Percentiles rank a stretch among this genome's conserved stretches.
Evolutionary conservation across 345 rosid species (phyloP).

Genomic region (Erucastrum elatum): DNA sequence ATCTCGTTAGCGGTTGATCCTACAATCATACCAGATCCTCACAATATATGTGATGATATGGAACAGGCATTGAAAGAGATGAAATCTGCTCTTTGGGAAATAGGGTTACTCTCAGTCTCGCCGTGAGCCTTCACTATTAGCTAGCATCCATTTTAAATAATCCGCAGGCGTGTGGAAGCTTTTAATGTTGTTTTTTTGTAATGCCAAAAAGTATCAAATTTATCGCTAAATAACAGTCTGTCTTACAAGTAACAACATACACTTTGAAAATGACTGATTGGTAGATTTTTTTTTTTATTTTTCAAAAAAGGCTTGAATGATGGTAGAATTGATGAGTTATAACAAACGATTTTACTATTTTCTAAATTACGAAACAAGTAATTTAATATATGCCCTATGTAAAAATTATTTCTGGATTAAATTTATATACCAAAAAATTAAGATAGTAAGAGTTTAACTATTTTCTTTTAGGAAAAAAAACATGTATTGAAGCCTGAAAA

Average conservation of each 20-base stretch:
- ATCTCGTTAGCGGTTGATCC: constrained; percentile 21
- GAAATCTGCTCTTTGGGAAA: constrained; percentile 8
- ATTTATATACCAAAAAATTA: too few species aligned
- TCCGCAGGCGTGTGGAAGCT: not conserved
- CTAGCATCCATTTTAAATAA: not conserved
- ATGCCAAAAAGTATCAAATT: not conserved
- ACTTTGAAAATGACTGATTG: not conserved
- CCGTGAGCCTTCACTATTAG: not conserved
- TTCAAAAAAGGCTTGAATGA: too few species aligned
- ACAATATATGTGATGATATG: constrained; percentile 23
- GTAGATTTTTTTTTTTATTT: too few species aligned
- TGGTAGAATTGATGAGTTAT: not conserved
- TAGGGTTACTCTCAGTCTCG: not conserved
- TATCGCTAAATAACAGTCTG: not conserved
- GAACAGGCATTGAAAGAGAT: constrained; percentile 9
- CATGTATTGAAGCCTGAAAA: not conserved
- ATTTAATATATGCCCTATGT: not conserved
- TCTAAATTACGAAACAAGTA: too few species aligned
- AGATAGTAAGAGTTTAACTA: not conserved
- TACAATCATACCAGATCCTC: constrained; percentile 3
- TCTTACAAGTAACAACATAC: not conserved
- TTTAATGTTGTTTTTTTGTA: not conserved
- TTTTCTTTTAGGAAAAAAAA: too few species aligned
- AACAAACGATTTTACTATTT: not conserved
- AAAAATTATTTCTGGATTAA: too few species aligned